Evolutionary conservation across 495 filamentous ascomycete species (phyloP).

Genomic region (Aspergillus indologenus): DNA sequence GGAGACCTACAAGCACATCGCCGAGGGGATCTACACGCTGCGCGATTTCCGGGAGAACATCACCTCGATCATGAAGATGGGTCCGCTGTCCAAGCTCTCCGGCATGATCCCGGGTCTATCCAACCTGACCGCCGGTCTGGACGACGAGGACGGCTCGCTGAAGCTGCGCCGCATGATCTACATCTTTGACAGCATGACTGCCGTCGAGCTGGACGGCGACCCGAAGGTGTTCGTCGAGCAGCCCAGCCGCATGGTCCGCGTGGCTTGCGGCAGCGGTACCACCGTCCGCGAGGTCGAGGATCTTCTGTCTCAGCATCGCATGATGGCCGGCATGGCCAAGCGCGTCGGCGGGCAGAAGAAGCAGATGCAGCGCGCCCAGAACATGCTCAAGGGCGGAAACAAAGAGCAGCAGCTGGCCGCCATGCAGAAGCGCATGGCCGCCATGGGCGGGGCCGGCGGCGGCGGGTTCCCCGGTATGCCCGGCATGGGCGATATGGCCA

Average conservation of each 20-base stretch:
- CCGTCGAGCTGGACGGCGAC: slow-evolving; percentile 89
- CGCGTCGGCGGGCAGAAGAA: slow-evolving; percentile 95
- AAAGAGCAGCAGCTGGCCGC: slow-evolving; percentile 92
- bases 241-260: slow-evolving; percentile 89
- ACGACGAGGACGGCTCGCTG: slow-evolving; percentile 88
- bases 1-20: slow-evolving; percentile 98
- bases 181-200: slow-evolving; percentile 97
- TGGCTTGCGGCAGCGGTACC: slow-evolving; percentile 86
- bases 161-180: slow-evolving; percentile 99
- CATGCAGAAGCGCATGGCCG: slow-evolving; percentile 92
- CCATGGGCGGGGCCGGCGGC: slow-evolving; percentile 75
- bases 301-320: slow-evolving; percentile 91
- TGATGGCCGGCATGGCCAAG: slow-evolving; percentile 99
- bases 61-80: slow-evolving; percentile 99
- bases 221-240: slow-evolving; percentile 92
- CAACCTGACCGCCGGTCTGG: slow-evolving; percentile 89
- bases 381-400: slow-evolving; percentile 82
- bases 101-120: slow-evolving; percentile 97
- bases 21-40: slow-evolving; percentile 92
- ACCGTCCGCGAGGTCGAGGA: slow-evolving; percentile 95
- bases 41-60: slow-evolving; percentile 94
- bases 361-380: slow-evolving; percentile 92
- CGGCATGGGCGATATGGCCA: slow-evolving; percentile 74
- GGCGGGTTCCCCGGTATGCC: slow-evolving; percentile 44
- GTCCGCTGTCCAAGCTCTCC: slow-evolving; percentile 92